A percentile compares a stretch with the other conserved stretches of the same genome.
Conservation (phyloP, 768 basidiomycete genomes). For the Tylopilus subfusipes region DNA sequence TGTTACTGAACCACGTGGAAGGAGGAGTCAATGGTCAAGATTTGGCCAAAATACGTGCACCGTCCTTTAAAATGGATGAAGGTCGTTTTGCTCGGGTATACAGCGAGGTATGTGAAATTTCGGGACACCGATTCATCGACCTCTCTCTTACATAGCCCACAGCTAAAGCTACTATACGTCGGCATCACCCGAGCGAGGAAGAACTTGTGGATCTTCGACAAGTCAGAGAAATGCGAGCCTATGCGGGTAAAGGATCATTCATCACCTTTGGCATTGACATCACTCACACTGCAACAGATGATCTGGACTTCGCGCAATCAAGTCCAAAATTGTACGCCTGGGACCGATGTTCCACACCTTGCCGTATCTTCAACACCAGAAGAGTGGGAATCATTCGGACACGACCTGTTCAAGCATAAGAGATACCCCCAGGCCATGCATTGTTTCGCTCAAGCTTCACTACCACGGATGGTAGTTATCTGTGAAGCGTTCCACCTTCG, state of each 20-base stretch:
- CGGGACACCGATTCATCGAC: neutral
- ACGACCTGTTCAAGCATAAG: slow-evolving; percentile 36
- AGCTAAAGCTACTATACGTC: slow-evolving; percentile 70
- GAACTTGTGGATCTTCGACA: slow-evolving; percentile 68
- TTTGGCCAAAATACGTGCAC: slow-evolving; percentile 29
- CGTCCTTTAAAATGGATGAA: slow-evolving; percentile 44
- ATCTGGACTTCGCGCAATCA: slow-evolving; percentile 48
- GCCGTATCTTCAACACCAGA: slow-evolving; percentile 49
- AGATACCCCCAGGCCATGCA: slow-evolving; percentile 51
- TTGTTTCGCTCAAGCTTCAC: slow-evolving; percentile 48
- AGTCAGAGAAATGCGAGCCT: slow-evolving; percentile 50
- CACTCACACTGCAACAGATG: slow-evolving; percentile 31
- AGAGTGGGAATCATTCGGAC: slow-evolving; percentile 45
- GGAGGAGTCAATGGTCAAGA: slow-evolving; percentile 14
- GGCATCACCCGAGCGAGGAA: slow-evolving; percentile 68
- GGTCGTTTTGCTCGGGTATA: slow-evolving; percentile 53
- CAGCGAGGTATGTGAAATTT: slow-evolving; percentile 45
- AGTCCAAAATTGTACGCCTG: slow-evolving; percentile 48
- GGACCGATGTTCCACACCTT: slow-evolving; percentile 48
- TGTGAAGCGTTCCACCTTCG: slow-evolving; percentile 54
- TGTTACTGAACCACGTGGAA: slow-evolving; percentile 45
- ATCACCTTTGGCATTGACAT: neutral
- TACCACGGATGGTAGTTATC: slow-evolving; percentile 21
- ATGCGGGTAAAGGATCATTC: slow-evolving; percentile 43
- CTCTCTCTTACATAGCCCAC: neutral